Base-by-base conservation (phyloP, 2,329 filamentous ascomycete genomes). In the Colletotrichum ledebouriae region DNA sequence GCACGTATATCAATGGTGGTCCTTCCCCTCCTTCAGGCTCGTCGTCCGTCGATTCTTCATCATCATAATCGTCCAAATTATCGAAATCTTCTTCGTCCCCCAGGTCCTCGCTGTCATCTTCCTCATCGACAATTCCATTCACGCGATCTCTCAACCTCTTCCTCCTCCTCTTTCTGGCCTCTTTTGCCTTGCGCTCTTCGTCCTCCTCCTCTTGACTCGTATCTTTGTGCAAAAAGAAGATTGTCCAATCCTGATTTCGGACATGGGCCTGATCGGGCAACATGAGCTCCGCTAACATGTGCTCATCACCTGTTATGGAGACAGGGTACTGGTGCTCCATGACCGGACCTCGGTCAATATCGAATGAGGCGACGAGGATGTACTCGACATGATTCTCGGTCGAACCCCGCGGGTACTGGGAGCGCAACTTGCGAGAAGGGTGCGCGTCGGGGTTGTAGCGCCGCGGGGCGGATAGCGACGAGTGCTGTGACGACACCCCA, bases 311-410 rank as follows among this genome's bases (percentile, higher is more conserved):
- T 58, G 94, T 98, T 71, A 99, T 98, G 58, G 95, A 90, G 47
- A 93, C 91, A 0, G 96, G 96, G 77, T 95, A 99, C 77, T 99
- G 96, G 78, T 99, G 94, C 78, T 99, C 96, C 96, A 99, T 98
- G 74, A 98, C 90, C 53, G 95, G 95, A 3, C 96, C 96, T 60
- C 93, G 90, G 78, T 98, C 95, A 75, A 98, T 97, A 79, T 98
- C 94, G 80, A 99, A 99, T 2, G 94, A 97, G 4, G 96, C 96
- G 62, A 99, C 96, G 60, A 99, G 85, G 60, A 99, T 98, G 77
- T 98, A 99, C 78, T 99, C 96, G 81, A 99, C 96, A 90, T 99
- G 96, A 75, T 96, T 97, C 78, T 98, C 92, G 6, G 84, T 83
- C 11, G 89, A 87, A 64, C 90, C 86, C n/a, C 89, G 85, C 15